Conservation (phyloP, 306 rosid genomes). For the Acacia acuminata region DNA sequence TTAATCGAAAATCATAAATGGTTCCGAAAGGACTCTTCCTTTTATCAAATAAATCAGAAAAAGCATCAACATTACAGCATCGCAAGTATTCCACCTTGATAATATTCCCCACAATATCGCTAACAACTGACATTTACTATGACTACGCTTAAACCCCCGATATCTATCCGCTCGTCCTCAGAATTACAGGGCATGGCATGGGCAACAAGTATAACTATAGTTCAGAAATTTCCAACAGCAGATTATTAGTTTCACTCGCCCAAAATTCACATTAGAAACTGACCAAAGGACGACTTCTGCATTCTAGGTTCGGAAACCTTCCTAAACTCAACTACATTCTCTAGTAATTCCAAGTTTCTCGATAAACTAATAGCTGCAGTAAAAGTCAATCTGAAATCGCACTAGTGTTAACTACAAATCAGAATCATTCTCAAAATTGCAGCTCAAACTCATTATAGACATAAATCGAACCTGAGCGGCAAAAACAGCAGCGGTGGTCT, state of each 20-base stretch:
- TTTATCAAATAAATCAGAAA: not conserved
- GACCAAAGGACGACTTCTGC: not conserved
- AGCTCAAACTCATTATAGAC: not conserved
- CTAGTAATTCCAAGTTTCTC: not conserved
- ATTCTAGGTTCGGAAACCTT: not conserved
- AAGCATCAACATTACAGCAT: not conserved
- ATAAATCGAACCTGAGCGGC: constrained; percentile 73
- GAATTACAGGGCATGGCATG: not conserved
- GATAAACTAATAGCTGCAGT: not conserved
- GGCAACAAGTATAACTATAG: not conserved
- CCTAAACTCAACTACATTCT: not conserved
- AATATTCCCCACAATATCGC: not conserved
- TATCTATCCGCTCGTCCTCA: too few relatives aligned
- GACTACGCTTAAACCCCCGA: not conserved
- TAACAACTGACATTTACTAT: not conserved
- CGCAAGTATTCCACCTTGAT: not conserved
- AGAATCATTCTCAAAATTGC: not conserved
- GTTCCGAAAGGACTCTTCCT: not conserved
- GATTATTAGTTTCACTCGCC: too few relatives aligned
- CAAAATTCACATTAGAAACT: not conserved
- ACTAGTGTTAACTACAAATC: not conserved
- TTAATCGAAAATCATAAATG: not conserved
- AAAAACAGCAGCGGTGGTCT: constrained; percentile 84
- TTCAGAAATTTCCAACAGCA: not conserved
- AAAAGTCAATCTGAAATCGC: not conserved